Evolutionary conservation across 2,329 filamentous ascomycete genomes (phyloP), one percentile per base, ranked within the genome.

Genomic region (Neocatenulostroma microsporum): DNA sequence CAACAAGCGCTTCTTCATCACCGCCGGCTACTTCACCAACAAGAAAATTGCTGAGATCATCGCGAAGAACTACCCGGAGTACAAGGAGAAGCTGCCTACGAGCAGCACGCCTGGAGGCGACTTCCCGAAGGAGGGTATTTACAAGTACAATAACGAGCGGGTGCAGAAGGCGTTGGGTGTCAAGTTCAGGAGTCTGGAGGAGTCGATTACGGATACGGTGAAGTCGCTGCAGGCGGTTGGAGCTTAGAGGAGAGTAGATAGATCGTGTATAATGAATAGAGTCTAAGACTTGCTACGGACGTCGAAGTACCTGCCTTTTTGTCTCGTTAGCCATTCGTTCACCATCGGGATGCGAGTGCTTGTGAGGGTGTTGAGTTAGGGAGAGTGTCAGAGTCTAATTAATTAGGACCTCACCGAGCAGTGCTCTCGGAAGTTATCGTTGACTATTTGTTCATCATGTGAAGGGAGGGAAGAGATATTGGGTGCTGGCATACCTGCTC

Each of bases 1-100:
- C 1, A 75, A 72, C 23, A 72, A 78, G 56, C 68, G 81, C 2
- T 83, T 81, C 61, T 78, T 82, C 52, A 53, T 80, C 28, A 72
- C 78, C 0, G 70, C 70, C 0, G 74, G 72, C 0, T 66, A 72
- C 48, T 82, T 80, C 53, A 70, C 64, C 35, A 82, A 82, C 54
- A 71, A 72, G 50, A 64, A 71, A 50, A 70, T 80, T 23, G 67
- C 65, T 0, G 66, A 76, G 34, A 65, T 75, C 25, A 68, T 82
- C 31, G 61, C 65, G 35, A 70, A 72, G 47, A 60, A 70, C 40
- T 76, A 75, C 48, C 73, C 73, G 0, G 60, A 76, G 46, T 65
- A 73, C 44, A 63, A 66, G 44, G 62, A 60, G 5, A 50, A 62
- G 36, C 47, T 79, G 44, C 73, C 74, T 0, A 62, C 60, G 17